phyloP scores from a whole-genome alignment of 345 rosid genomes.

The Streptanthus diversifolius region DNA sequence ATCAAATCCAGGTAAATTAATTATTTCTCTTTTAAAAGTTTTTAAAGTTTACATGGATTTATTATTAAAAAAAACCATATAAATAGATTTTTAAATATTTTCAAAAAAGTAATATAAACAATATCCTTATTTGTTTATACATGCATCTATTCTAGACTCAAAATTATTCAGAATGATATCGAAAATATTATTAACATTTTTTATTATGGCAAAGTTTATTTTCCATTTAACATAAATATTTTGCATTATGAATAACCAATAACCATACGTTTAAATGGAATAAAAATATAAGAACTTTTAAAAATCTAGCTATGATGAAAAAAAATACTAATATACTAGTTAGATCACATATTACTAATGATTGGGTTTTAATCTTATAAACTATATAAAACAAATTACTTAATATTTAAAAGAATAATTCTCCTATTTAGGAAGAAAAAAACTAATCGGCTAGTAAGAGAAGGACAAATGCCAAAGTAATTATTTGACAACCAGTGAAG shows the following conservation, averaged over 20 bases:
- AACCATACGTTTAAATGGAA: too few relatives aligned
- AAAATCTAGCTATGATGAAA: neutral
- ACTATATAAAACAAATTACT: neutral
- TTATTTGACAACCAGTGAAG: conserved; percentile 16
- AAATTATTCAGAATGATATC: too few relatives aligned
- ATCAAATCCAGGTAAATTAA: conserved; percentile 75
- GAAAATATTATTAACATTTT: too few relatives aligned
- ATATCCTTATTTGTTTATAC: neutral
- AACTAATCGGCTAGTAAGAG: neutral
- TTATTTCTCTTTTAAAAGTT: neutral
- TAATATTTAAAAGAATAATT: neutral
- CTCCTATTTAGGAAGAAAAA: neutral
- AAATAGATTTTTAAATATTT: neutral
- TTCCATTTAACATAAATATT: too few relatives aligned
- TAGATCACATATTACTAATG: neutral
- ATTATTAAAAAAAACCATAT: neutral
- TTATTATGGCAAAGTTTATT: too few relatives aligned
- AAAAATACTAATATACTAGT: neutral
- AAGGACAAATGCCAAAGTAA: neutral
- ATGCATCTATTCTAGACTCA: neutral
- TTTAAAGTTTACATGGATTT: neutral
- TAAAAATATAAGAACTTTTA: neutral
- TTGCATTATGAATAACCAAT: too few relatives aligned
- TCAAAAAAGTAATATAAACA: neutral
- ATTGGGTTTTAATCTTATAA: neutral